Conservation (phyloP, 768 basidiomycete genomes). For the Amanita rubescens region DNA sequence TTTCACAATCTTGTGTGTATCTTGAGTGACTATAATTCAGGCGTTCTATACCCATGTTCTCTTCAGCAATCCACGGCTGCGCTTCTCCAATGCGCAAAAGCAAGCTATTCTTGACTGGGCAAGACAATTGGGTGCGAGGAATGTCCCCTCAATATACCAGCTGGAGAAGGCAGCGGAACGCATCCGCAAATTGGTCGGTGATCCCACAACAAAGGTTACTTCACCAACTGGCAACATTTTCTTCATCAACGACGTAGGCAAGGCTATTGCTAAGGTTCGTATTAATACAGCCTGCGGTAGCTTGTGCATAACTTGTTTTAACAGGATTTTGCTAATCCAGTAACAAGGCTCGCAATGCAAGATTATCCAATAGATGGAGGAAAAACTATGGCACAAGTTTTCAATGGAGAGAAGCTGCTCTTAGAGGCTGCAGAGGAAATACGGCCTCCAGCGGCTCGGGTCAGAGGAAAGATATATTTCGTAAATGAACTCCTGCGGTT, state of each 20-base stretch:
- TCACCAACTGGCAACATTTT: conserved; percentile 6
- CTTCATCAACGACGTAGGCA: conserved; percentile 4
- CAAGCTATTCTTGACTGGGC: conserved; percentile 6
- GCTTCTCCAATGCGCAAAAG: conserved; percentile 6
- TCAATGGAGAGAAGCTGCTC: conserved; percentile 2
- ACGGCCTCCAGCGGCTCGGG: background rate
- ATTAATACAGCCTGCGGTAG: background rate
- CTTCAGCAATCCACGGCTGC: conserved; percentile 3
- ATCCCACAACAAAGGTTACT: conserved; percentile 2
- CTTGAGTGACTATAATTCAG: background rate
- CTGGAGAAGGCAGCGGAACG: background rate
- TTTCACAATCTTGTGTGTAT: background rate
- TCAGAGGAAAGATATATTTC: background rate
- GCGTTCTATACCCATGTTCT: conserved; percentile 6
- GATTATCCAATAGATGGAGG: conserved; percentile 4
- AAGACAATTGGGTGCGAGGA: background rate
- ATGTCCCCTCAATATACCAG: conserved; percentile 2
- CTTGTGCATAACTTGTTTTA: background rate
- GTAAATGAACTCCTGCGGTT: background rate
- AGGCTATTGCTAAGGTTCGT: conserved; percentile 5
- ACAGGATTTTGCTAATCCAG: conserved; percentile 9
- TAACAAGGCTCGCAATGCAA: conserved; percentile 2
- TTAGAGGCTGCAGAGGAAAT: background rate
- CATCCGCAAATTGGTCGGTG: conserved; percentile 1
- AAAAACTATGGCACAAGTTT: background rate